Conservation (phyloP, 2,329 filamentous ascomycete species). For the Cladosporium velox region DNA sequence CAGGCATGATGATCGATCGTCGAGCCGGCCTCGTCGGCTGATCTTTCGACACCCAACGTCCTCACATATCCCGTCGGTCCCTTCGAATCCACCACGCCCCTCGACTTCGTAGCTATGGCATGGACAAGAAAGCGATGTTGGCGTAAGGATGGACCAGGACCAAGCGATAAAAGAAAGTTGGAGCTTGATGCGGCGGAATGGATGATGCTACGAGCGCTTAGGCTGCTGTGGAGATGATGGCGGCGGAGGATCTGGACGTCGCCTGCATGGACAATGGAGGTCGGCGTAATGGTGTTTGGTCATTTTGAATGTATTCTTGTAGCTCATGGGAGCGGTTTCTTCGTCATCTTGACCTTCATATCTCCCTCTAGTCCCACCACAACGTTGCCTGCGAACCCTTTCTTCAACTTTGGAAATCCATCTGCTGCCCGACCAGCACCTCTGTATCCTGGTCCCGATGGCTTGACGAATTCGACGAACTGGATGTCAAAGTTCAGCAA, state of each 20-base stretch:
- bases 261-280: not conserved
- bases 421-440: constrained; percentile 6
- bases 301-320: not conserved
- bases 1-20: not conserved
- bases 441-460: not conserved
- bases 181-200: not conserved
- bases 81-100: not conserved
- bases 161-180: not conserved
- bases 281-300: not conserved
- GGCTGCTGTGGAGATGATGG: not conserved
- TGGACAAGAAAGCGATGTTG: not conserved
- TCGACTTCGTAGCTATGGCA: not conserved
- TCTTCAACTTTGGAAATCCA: constrained; percentile 23
- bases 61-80: not conserved
- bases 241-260: not conserved
- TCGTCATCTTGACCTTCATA: constrained; percentile 21
- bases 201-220: not conserved
- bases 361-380: constrained; percentile 24
- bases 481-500: constrained; percentile 24
- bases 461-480: constrained; percentile 18
- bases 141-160: not conserved
- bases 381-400: constrained; percentile 24
- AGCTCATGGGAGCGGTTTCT: not conserved
- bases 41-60: not conserved
- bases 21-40: not conserved